Evolutionary conservation across 352 stramenopile species (phyloP), one percentile per base, ranked within the genome.

Genomic region (Pythium phragmiticola): DNA sequence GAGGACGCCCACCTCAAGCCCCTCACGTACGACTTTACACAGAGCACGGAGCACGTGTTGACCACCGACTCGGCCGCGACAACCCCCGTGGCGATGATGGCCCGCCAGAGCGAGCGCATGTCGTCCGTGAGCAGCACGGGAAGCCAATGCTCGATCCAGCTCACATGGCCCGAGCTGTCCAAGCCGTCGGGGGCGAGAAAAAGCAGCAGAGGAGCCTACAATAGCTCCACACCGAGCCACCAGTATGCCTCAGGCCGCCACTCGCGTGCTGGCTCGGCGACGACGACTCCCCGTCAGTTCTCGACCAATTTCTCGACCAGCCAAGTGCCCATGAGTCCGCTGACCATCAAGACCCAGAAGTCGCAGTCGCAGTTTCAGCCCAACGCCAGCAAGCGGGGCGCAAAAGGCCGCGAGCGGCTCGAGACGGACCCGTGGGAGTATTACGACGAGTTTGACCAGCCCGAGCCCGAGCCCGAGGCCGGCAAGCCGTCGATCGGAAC

Each of bases 401-500:
- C 12, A 13, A 45, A 72, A 42, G 63, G 71, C 13, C 77, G 77
- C 7, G 73, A 70, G 34, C 77, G 78, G 8, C 65, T 88, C 41
- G 77, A 88, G 65, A 87, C 81, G 4, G 81, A 90, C 57, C 81
- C 78, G 30, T 84, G 80, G 74, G 81, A 90, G 65, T 69, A 73
- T 33, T 86, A 84, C 58, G 81, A 90, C 59, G 74, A 69, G 52
- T 87, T 87, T 49, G 76, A 82, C 58, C 75, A 79, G 30, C 43
- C 41, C 0, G 61, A 68, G 9, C 14, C 21, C 11, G 61, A 68
- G 13, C 21, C 23, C 6, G 61, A 62, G 7, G 42, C 62, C 14
- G 56, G 61, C 39, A 73, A 84, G 19, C 69, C 67, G 4, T 65
- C 79, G 16, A 12, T 68, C 3, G 60, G 23, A 17, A 52, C 36